Base-by-base conservation (phyloP, 768 basidiomycete genomes). In the Collybiopsis luxurians region DNA sequence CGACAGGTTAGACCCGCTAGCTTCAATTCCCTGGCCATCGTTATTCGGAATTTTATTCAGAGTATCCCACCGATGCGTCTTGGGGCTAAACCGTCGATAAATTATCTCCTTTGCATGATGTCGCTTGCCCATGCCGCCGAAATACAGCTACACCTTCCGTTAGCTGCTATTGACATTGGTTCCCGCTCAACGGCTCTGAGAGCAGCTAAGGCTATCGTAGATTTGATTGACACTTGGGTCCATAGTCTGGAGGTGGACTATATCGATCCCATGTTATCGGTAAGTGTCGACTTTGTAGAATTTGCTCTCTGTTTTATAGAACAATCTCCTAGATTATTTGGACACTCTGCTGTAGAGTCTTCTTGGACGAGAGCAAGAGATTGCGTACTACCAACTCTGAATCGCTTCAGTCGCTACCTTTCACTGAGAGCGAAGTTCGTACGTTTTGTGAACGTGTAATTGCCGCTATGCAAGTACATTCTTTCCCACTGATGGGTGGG, bases 41-140 rank as follows among this genome's bases (percentile, higher is more conserved):
- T 69, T 4, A 61, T 73, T 1, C 66, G 65, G 1, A 69, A 66
- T 12, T 65, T 74, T 24, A 58, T 63, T 6, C 50, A 60, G 3
- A 40, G 31, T 23, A 10, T 58, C 60, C n/a, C 57, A 62, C 21
- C 61, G 58, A 31, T 58, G 64, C 50, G 63, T 62, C 53, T 56
- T 63, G 23, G 47, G 53, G 4, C 59, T 59, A 12, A 53, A 58
- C 2, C 57, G 60, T n/a, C 58, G 46, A 9, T 57, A 15, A 67
- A 71, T 4, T 58, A 61, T 44, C 61, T 73, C 12, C 28, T 70
- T 15, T 63, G 69, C 21, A 71, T 67, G 15, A 69, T 73, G 40
- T 68, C 72, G 43, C 63, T 76, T 45, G 64, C 68, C 4, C 67
- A 70, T 31, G 64, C 64, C 7, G 74, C 76, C 26, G 69, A 66